Conservation (phyloP, 495 filamentous ascomycete genomes). For the Aspergillus sparsus region DNA sequence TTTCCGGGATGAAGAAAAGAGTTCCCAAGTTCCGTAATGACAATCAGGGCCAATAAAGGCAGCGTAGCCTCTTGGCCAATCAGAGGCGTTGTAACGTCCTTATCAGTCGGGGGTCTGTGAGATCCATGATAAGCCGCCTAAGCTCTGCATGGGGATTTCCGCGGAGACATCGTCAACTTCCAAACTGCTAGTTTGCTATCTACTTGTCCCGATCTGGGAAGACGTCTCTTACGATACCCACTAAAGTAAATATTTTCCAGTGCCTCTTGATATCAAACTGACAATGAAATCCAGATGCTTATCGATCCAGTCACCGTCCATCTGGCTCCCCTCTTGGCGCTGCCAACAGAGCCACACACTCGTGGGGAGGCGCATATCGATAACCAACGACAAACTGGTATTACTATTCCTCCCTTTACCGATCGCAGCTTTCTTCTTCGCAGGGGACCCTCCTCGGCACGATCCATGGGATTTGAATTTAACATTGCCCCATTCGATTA, state of each 20-base stretch:
- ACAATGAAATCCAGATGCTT: neutral
- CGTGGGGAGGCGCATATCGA: no score
- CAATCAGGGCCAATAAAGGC: slow-evolving; percentile 5
- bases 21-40: no score
- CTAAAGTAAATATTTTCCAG: no score
- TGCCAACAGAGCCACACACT: no score
- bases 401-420: neutral
- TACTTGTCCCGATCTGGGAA: no score
- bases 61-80: slow-evolving; percentile 13
- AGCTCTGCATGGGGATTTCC: slow-evolving; percentile 1
- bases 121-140: neutral
- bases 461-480: slow-evolving; percentile 11
- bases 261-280: no score
- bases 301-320: slow-evolving; percentile 1
- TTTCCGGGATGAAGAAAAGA: no score
- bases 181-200: no score
- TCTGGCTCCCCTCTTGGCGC: no score
- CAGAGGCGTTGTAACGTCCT: neutral
- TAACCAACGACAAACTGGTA: no score
- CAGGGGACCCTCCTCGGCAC: slow-evolving; percentile 8
- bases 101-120: neutral
- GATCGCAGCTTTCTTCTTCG: neutral
- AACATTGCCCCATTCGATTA: slow-evolving; percentile 22
- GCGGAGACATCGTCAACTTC: slow-evolving; percentile 8
- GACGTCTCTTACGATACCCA: no score